Evolutionary conservation across 1,139 yeast species (phyloP).

Genomic region (Yamadazyma trypodendri): DNA sequence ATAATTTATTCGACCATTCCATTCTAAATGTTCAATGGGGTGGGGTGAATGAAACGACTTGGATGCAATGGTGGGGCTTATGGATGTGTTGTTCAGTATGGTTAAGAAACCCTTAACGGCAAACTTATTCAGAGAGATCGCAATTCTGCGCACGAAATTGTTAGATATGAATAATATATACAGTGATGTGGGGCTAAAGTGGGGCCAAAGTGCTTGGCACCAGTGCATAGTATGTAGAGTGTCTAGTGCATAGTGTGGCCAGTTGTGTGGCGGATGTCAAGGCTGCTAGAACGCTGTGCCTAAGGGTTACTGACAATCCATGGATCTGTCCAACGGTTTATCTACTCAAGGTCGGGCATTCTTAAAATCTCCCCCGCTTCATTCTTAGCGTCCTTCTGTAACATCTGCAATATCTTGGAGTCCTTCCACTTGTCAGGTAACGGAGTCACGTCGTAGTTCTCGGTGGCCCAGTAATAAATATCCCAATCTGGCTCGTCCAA

Average conservation of each 20-base stretch:
- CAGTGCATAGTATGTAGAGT: no score
- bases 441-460: conserved; percentile 75
- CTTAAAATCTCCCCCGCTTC: conserved; percentile 70
- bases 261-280: no score
- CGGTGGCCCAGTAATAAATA: conserved; percentile 95
- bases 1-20: conserved; percentile 3
- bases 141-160: neutral
- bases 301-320: no score
- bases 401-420: conserved; percentile 57
- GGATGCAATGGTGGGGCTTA: neutral
- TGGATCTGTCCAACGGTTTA: no score
- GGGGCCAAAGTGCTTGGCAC: no score
- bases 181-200: no score
- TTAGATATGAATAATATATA: neutral
- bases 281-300: no score
- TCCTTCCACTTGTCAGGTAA: conserved; percentile 83
- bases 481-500: conserved; percentile 98
- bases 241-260: no score
- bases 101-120: no score
- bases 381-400: conserved; percentile 76
- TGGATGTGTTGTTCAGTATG: neutral
- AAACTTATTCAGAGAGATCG: no score
- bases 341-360: conserved; percentile 64
- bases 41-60: neutral
- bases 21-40: neutral